Base-by-base conservation (phyloP, 257 asterid genomes). In the Nicotiana sylvestris region DNA sequence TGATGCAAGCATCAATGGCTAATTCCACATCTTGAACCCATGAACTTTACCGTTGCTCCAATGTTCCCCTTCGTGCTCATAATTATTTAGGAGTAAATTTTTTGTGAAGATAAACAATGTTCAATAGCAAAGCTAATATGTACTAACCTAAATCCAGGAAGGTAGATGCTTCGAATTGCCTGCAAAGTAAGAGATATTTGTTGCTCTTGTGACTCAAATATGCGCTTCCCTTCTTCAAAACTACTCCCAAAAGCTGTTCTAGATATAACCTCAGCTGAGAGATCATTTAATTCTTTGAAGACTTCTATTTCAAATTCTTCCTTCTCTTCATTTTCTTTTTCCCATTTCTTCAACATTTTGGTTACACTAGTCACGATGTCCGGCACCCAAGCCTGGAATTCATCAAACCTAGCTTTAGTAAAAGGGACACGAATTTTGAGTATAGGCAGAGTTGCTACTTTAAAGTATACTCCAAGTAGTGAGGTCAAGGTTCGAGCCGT, bases 241-340 rank as follows among this genome's bases (percentile, higher is more conserved):
- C 88, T 86, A 81, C 94, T 91, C 21, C 92, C 92, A 30, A 91
- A 91, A 83, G 91, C 92, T n/a, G 90, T 89, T 65, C 88, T 80
- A 33, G 92, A 90, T 76, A 90, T 85, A 51, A 90, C 67, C 17
- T 90, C 92, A 15, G 92, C 92, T 1, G 92, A 86, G 27, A 90
- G 88, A 6, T 65, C 68, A 21, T 88, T 91, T 39, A 90, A 83
- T 64, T 85, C 85, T 76, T 82, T 85, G 72, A 77, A 79, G 35
- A 86, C 90, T 16, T 90, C 89, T 25, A 86, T 1, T 76, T 90
- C 92, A 62, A 90, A 83, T 58, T 82, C 86, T 37, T 81, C 81
- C 25, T 82, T 83, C 58, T 72, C 83, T 51, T 76, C 81, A 65
- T 82, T 78, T 78, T 85, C 85, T 66, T 74, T 76, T 64, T 86